A percentile compares a stretch with the other conserved stretches of the same genome.
These are phyloP conservation scores for Rhodomyrtus tomentosa DNA, from an alignment of 345 rosid genomes.

Conservation along the genomic window DNA sequence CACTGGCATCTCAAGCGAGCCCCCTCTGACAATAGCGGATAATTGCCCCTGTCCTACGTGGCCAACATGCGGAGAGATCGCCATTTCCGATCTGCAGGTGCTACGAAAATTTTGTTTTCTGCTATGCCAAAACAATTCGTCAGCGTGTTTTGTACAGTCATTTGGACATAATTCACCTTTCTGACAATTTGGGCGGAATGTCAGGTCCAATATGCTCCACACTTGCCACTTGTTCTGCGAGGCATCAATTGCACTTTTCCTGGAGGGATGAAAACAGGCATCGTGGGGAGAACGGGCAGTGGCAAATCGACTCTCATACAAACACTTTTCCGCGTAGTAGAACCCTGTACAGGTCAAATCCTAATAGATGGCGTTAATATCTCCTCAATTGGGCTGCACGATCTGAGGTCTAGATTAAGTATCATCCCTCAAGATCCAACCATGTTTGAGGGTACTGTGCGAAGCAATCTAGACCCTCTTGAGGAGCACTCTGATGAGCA, in stretches of 20 bases:
- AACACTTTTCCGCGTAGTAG: slow-evolving; percentile 73
- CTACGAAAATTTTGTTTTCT: not conserved
- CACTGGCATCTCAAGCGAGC: slow-evolving; percentile 54
- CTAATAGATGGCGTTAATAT: slow-evolving; percentile 59
- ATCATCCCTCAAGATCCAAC: slow-evolving; percentile 95
- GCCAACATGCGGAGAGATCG: slow-evolving; percentile 64
- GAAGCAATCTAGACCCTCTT: slow-evolving; percentile 86
- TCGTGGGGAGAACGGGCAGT: slow-evolving; percentile 91
- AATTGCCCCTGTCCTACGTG: slow-evolving; percentile 44
- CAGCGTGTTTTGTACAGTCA: not conserved
- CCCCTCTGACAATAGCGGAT: slow-evolving; percentile 58
- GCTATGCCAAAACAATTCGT: not conserved
- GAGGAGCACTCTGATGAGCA: slow-evolving; percentile 77
- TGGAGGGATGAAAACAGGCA: slow-evolving; percentile 75
- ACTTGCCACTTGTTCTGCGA: slow-evolving; percentile 75
- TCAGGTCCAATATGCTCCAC: slow-evolving; percentile 77
- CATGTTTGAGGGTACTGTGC: slow-evolving; percentile 84
- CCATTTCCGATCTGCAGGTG: slow-evolving; percentile 58
- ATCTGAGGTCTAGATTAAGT: slow-evolving; percentile 68
- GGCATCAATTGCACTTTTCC: slow-evolving; percentile 73
- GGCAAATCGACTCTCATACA: slow-evolving; percentile 93
- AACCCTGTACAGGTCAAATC: slow-evolving; percentile 62
- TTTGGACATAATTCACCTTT: not conserved
- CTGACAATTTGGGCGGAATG: not conserved
- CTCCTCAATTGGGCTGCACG: slow-evolving; percentile 64